Percentiles rank a stretch among this genome's conserved stretches.
These are phyloP conservation scores for Dalbergia cochinchinensis DNA, from an alignment of 306 rosid genomes.

Conservation along the genomic window DNA sequence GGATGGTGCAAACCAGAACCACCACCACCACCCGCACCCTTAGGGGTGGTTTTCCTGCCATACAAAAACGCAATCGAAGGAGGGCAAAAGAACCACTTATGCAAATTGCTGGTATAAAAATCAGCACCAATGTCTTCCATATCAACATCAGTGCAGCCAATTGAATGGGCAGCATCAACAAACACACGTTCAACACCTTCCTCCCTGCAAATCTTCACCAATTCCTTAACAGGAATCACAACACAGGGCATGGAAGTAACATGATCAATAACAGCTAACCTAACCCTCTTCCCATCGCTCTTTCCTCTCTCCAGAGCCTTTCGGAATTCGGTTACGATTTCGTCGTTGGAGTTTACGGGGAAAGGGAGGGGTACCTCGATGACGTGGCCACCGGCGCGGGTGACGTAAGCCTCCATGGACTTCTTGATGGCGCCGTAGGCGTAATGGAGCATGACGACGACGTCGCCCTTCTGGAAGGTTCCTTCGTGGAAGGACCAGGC, in stretches of 20 bases:
- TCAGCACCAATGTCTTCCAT: conserved; percentile 96
- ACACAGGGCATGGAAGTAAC: conserved; percentile 97
- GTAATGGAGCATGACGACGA: conserved; percentile 86
- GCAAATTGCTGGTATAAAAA: conserved; percentile 93
- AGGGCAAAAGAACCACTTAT: conserved; percentile 98
- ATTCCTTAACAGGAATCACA: conserved; percentile 79
- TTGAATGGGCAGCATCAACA: conserved; percentile 94
- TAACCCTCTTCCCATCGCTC: conserved; percentile 72
- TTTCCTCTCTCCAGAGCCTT: conserved; percentile 79
- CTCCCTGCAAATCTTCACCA: conserved; percentile 89
- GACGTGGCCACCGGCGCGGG: conserved; percentile 87
- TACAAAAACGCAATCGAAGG: conserved; percentile 90
- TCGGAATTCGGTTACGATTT: conserved; percentile 73
- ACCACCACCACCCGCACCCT: not conserved
- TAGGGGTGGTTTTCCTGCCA: conserved; percentile 54
- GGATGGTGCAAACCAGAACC: conserved; percentile 82
- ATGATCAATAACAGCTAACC: conserved; percentile 94
- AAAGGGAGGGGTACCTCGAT: conserved; percentile 89
- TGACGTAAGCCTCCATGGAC: conserved; percentile 87
- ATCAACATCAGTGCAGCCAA: conserved; percentile 87
- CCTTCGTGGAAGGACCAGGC: conserved; percentile 87
- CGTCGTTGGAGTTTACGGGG: conserved; percentile 77
- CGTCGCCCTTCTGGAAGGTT: conserved; percentile 70
- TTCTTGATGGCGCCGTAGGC: conserved; percentile 93
- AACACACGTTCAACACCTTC: conserved; percentile 95